Conservation (phyloP, 2,329 filamentous ascomycete species). For the Emericellopsis atlantica region DNA sequence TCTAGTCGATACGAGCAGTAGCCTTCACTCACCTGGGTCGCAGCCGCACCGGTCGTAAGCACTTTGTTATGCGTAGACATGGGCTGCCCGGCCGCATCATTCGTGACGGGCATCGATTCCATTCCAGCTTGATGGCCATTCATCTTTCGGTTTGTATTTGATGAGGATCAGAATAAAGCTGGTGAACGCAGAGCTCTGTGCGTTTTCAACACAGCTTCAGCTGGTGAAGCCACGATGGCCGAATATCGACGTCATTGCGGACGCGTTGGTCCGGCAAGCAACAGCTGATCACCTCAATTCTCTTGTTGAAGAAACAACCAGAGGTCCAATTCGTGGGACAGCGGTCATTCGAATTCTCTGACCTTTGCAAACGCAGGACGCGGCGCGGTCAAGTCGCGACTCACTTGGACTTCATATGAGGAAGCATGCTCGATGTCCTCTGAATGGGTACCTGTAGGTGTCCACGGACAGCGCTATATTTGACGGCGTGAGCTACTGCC, state of each 20-base stretch:
- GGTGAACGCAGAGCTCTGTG: neutral
- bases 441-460: too few species aligned
- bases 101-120: neutral
- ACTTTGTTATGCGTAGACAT: conserved; percentile 41
- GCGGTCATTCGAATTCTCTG: too few species aligned
- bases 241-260: neutral
- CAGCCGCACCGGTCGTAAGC: conserved; percentile 47
- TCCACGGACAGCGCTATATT: too few species aligned
- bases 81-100: conserved; percentile 12
- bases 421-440: too few species aligned
- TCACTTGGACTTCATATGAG: too few species aligned
- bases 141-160: neutral
- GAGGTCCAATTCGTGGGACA: too few species aligned
- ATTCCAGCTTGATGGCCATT: neutral
- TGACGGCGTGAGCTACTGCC: too few species aligned
- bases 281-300: neutral
- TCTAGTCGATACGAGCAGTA: neutral
- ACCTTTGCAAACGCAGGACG: too few species aligned
- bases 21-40: conserved; percentile 35
- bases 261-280: neutral
- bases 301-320: too few species aligned
- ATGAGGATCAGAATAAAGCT: neutral
- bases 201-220: neutral
- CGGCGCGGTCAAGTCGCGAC: too few species aligned
- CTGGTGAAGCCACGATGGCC: neutral